Evolutionary conservation across 1,139 yeast species (phyloP).

Genomic region (Saccharomyces hybrid): DNA sequence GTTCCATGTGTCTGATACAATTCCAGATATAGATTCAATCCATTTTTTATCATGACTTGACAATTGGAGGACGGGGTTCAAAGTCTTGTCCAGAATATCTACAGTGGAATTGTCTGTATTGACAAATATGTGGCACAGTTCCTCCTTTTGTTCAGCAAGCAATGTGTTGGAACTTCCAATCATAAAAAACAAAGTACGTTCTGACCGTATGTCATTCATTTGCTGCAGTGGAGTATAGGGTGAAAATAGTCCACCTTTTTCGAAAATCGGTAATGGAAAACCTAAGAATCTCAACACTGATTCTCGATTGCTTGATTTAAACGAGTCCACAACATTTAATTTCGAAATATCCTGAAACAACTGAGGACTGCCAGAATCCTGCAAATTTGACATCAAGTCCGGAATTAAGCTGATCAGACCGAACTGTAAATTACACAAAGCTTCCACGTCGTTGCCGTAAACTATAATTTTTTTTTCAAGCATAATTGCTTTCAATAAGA

Average conservation of each 20-base stretch:
- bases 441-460: constrained; percentile 78
- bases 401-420: constrained; percentile 62
- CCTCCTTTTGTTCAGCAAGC: constrained; percentile 55
- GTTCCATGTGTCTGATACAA: constrained; percentile 34
- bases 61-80: constrained; percentile 42
- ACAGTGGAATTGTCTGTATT: constrained; percentile 45
- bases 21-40: constrained; percentile 35
- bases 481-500: constrained; percentile 66
- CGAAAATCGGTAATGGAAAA: constrained; percentile 77
- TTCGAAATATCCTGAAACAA: constrained; percentile 50
- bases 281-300: constrained; percentile 79
- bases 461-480: constrained; percentile 63
- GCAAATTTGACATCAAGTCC: constrained; percentile 60
- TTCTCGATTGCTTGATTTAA: constrained; percentile 69
- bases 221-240: constrained; percentile 93
- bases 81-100: constrained; percentile 37
- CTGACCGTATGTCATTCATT: constrained; percentile 57
- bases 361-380: constrained; percentile 75
- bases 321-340: constrained; percentile 53
- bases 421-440: constrained; percentile 68
- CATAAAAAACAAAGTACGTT: constrained; percentile 56
- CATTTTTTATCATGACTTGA: constrained; percentile 67
- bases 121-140: constrained; percentile 48
- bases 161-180: constrained; percentile 86
- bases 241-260: constrained; percentile 79